Conservation (phyloP, 208 protist genomes). For the Leishmania turanica region DNA sequence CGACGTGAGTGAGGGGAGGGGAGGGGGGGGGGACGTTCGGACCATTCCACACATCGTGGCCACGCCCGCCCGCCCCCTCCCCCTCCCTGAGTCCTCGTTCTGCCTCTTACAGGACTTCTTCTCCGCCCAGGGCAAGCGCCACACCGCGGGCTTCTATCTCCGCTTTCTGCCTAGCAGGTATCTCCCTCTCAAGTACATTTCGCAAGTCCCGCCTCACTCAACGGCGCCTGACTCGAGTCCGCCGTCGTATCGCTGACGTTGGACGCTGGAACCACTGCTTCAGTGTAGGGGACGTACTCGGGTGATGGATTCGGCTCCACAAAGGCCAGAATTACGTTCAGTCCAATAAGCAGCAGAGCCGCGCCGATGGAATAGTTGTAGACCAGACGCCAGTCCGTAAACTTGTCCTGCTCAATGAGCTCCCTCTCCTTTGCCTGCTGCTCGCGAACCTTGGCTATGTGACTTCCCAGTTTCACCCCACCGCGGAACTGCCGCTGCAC, state of each 20-base stretch:
- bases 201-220: background rate
- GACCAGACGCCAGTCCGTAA: slow-evolving; percentile 65
- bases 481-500: slow-evolving; percentile 55
- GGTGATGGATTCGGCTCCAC: slow-evolving; percentile 66
- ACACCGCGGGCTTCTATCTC: background rate
- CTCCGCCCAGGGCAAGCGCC: background rate
- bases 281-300: slow-evolving; percentile 68
- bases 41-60: background rate
- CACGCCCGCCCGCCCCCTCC: background rate
- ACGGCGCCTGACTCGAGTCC: background rate
- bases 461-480: slow-evolving; percentile 70
- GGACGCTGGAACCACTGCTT: background rate
- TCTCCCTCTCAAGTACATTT: background rate
- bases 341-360: slow-evolving; percentile 48
- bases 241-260: background rate
- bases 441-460: slow-evolving; percentile 37
- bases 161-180: background rate
- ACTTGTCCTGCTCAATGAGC: slow-evolving; percentile 60
- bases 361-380: slow-evolving; percentile 35
- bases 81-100: too few species aligned
- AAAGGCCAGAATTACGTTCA: slow-evolving; percentile 62
- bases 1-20: too few species aligned
- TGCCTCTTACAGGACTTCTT: background rate
- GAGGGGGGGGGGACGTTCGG: background rate
- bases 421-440: slow-evolving; percentile 47